phyloP scores from a whole-genome alignment of 257 asterid genomes.

The Salvia rosmarinus region DNA sequence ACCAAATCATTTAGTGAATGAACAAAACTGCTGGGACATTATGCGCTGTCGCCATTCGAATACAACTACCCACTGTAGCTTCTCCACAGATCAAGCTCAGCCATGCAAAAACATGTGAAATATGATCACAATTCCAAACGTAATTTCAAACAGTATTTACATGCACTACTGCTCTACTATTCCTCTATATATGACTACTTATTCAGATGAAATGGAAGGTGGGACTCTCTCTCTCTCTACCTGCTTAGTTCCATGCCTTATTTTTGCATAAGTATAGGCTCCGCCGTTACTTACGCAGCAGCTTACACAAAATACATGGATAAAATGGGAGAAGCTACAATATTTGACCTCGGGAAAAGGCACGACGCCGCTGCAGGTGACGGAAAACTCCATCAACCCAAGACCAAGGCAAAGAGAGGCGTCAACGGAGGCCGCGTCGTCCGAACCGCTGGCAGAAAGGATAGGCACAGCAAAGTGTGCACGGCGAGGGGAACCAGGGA shows the following conservation, averaged over 20 bases:
- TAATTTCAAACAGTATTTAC: not conserved
- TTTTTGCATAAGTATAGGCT: not conserved
- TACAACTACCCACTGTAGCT: no score
- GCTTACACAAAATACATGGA: not conserved
- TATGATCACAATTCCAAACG: not conserved
- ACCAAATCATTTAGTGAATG: not conserved
- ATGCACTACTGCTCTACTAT: not conserved
- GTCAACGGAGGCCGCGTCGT: slow-evolving; percentile 36
- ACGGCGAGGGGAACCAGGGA: slow-evolving; percentile 56
- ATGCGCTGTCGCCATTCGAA: not conserved
- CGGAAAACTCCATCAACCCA: not conserved
- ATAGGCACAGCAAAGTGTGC: slow-evolving; percentile 60
- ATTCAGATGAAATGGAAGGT: not conserved
- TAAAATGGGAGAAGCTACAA: not conserved
- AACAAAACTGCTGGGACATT: not conserved
- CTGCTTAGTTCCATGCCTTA: not conserved
- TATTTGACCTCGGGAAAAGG: not conserved
- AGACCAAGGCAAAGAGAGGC: not conserved
- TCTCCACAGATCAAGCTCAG: no score
- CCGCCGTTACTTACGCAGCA: not conserved
- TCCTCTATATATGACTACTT: not conserved
- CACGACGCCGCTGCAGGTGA: not conserved
- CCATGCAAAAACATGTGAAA: not conserved
- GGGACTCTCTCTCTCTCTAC: not conserved
- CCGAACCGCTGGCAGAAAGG: slow-evolving; percentile 47